Conservation (phyloP, 768 basidiomycete species). For the Mycena chlorophos region DNA sequence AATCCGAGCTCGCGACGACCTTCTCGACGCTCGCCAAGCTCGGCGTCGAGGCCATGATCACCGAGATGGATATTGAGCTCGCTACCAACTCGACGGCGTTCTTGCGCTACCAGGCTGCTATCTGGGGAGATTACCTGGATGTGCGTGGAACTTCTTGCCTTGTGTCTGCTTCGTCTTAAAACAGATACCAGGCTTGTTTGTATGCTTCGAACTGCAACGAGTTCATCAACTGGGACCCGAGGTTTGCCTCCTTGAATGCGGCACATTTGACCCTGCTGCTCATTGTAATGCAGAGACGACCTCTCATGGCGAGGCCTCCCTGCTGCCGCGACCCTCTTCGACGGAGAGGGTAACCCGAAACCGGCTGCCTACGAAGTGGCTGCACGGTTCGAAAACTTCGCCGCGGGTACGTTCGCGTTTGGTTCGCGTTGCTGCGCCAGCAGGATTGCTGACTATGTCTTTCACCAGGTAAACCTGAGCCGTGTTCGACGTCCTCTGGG, state of each 20-base stretch:
- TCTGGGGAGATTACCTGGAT: slow-evolving; percentile 19
- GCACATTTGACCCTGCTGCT: neutral
- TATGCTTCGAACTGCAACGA: slow-evolving; percentile 17
- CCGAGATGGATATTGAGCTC: slow-evolving; percentile 15
- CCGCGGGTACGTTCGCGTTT: too few relatives aligned
- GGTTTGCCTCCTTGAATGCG: neutral
- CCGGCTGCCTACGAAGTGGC: slow-evolving; percentile 18
- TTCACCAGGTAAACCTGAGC: slow-evolving; percentile 12
- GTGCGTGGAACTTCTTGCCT: neutral
- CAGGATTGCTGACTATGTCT: too few relatives aligned
- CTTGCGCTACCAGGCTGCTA: slow-evolving; percentile 17
- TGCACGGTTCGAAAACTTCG: slow-evolving; percentile 15
- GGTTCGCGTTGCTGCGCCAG: too few relatives aligned
- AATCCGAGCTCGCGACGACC: slow-evolving; percentile 14
- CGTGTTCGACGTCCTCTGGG: slow-evolving; percentile 11
- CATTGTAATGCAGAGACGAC: slow-evolving; percentile 7
- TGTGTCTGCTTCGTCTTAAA: neutral
- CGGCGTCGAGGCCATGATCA: slow-evolving; percentile 15
- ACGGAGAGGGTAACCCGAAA: slow-evolving; percentile 14
- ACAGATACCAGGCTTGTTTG: slow-evolving; percentile 9
- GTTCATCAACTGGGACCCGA: slow-evolving; percentile 20
- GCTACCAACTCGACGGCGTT: neutral
- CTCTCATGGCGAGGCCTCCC: slow-evolving; percentile 18
- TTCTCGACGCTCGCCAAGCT: slow-evolving; percentile 12
- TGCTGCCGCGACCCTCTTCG: slow-evolving; percentile 18